phyloP scores from a whole-genome alignment of 1,284 basidiomycete species.

The Rhodotorula sp. region DNA sequence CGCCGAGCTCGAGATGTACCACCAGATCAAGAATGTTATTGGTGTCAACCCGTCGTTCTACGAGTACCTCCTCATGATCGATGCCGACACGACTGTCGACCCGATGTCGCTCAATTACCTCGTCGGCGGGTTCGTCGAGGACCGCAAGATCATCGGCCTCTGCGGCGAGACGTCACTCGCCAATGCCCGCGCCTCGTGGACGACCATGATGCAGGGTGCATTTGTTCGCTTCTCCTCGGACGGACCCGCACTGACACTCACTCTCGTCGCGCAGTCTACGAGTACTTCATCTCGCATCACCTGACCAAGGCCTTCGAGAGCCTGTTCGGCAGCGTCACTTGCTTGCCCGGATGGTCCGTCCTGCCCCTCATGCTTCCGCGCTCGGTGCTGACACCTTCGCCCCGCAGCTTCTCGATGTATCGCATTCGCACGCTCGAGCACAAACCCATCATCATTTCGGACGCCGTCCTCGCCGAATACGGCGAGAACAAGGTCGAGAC shows the following conservation, averaged over 20 bases:
- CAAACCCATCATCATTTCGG: conserved; percentile 65
- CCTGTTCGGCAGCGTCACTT: conserved; percentile 95
- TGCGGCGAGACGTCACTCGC: conserved; percentile 94
- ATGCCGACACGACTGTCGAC: conserved; percentile 78
- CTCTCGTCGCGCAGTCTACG: conserved; percentile 69
- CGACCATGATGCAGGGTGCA: conserved; percentile 94
- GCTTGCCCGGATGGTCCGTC: conserved; percentile 70
- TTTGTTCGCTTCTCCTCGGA: background rate
- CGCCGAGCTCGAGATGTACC: conserved; percentile 94
- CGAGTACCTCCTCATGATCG: conserved; percentile 94
- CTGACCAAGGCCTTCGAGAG: conserved; percentile 97
- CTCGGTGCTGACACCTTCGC: background rate
- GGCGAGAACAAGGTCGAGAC: conserved; percentile 96
- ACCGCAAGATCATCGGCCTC: conserved; percentile 72
- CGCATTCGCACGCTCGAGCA: conserved; percentile 83
- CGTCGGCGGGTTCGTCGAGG: conserved; percentile 41
- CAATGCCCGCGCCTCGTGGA: conserved; percentile 90
- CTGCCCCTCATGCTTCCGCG: background rate
- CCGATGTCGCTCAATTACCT: conserved; percentile 39
- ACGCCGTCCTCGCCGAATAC: conserved; percentile 87
- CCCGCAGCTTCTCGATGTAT: conserved; percentile 89
- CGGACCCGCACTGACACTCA: too few relatives aligned
- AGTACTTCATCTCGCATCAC: conserved; percentile 96
- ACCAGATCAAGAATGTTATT: conserved; percentile 99
- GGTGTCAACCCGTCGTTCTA: conserved; percentile 98